Evolutionary conservation across 257 asterid genomes (phyloP).

Genomic region (Cinchona pubescens): DNA sequence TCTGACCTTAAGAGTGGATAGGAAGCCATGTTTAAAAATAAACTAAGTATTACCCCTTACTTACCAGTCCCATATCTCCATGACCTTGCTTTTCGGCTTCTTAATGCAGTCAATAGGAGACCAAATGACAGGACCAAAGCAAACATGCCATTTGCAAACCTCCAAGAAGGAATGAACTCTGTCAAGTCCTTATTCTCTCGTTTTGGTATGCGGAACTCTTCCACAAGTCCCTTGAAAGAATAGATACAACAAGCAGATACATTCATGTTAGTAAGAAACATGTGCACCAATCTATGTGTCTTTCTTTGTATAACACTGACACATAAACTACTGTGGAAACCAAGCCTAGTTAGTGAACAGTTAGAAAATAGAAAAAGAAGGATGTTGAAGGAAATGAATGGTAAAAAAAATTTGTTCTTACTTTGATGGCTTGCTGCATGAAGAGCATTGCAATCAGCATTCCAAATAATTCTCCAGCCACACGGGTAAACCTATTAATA

Average conservation of each 20-base stretch:
- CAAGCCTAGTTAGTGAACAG: too few species aligned
- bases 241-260: too few species aligned
- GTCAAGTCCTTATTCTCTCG: constrained; percentile 41
- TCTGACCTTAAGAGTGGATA: too few species aligned
- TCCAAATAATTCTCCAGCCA: constrained; percentile 91
- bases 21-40: too few species aligned
- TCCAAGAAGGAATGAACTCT: constrained; percentile 70
- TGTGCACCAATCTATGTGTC: too few species aligned
- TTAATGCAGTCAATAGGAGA: constrained; percentile 61
- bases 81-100: constrained; percentile 83
- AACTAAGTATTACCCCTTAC: neutral
- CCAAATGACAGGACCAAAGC: constrained; percentile 82
- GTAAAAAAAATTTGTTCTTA: constrained; percentile 27
- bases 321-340: too few species aligned
- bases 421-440: constrained; percentile 91
- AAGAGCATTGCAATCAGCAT: constrained; percentile 95
- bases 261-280: too few species aligned
- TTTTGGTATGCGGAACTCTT: constrained; percentile 76
- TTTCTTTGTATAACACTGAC: too few species aligned
- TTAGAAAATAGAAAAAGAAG: too few species aligned
- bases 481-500: constrained; percentile 88
- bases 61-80: constrained; percentile 88
- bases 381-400: too few species aligned
- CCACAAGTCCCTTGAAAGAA: constrained; percentile 64
- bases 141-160: constrained; percentile 87